These are phyloP conservation scores for Kwoniella newhampshirensis DNA, from an alignment of 768 basidiomycete species.

Conservation along the genomic window DNA sequence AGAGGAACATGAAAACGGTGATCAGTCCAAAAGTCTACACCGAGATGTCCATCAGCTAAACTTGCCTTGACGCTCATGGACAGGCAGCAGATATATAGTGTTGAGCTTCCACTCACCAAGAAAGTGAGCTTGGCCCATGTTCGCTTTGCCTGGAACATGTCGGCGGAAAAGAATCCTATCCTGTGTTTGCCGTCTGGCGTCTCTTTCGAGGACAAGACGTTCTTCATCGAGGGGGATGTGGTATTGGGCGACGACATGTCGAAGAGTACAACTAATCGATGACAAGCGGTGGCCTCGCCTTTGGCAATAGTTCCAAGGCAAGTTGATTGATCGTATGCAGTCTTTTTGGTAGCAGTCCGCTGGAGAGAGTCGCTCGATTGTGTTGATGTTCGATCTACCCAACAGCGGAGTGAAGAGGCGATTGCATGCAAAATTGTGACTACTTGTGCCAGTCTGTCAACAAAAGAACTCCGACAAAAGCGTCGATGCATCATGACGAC, in stretches of 20 bases:
- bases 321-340: no score
- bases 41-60: neutral
- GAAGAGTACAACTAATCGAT: conserved; percentile 1
- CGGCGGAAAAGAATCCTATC: conserved; percentile 26
- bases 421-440: no score
- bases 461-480: no score
- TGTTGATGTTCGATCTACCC: no score
- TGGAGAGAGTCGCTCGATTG: no score
- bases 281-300: no score
- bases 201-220: conserved; percentile 18
- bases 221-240: conserved; percentile 11
- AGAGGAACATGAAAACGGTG: conserved; percentile 34
- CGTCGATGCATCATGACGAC: no score
- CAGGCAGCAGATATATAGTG: neutral
- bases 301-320: no score
- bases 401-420: no score
- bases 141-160: conserved; percentile 33
- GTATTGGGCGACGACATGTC: neutral
- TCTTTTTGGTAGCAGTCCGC: no score
- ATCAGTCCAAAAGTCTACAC: conserved; percentile 32
- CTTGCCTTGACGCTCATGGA: no score
- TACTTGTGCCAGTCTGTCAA: no score
- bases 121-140: conserved; percentile 35
- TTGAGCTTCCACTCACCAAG: conserved; percentile 17
- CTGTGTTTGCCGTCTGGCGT: conserved; percentile 31